Conservation (phyloP, 192 early-diverging fungal species). For the Linnemannia zychae region DNA sequence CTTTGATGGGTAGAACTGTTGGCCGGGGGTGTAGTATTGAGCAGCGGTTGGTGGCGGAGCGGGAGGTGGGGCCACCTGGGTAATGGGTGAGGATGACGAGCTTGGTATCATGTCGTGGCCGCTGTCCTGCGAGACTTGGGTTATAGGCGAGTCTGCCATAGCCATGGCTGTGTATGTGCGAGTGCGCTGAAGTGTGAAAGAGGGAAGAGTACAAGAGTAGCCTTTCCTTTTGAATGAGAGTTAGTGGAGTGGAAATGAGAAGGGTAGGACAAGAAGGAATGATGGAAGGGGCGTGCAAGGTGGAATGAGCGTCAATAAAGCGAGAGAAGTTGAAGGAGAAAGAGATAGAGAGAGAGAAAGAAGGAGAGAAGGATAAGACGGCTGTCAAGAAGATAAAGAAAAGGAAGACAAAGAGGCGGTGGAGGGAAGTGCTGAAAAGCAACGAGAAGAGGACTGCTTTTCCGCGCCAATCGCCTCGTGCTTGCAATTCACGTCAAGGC, state of each 20-base stretch:
- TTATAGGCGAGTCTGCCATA: constrained; percentile 41
- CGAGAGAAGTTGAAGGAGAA: background rate
- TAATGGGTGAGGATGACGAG: constrained; percentile 21
- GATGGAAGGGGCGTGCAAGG: background rate
- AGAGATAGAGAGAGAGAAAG: background rate
- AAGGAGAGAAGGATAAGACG: background rate
- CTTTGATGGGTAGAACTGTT: constrained; percentile 59
- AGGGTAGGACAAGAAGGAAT: background rate
- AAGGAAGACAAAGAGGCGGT: background rate
- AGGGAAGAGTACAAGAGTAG: background rate
- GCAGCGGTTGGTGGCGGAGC: constrained; percentile 4
- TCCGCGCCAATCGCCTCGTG: background rate
- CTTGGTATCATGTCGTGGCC: constrained; percentile 1
- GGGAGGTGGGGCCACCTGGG: constrained; percentile 24
- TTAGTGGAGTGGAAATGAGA: background rate
- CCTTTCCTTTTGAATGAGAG: background rate
- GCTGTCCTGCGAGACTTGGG: constrained; percentile 19
- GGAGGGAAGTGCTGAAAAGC: too few species aligned
- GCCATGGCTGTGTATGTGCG: constrained; percentile 1
- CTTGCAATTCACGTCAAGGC: background rate
- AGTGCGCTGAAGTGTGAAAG: background rate
- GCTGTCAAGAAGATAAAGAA: background rate
- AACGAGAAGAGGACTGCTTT: background rate
- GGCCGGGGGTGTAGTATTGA: constrained; percentile 25
- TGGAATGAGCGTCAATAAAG: background rate